Conservation (phyloP, 345 rosid species). For the Chamaenerion angustifolium region DNA sequence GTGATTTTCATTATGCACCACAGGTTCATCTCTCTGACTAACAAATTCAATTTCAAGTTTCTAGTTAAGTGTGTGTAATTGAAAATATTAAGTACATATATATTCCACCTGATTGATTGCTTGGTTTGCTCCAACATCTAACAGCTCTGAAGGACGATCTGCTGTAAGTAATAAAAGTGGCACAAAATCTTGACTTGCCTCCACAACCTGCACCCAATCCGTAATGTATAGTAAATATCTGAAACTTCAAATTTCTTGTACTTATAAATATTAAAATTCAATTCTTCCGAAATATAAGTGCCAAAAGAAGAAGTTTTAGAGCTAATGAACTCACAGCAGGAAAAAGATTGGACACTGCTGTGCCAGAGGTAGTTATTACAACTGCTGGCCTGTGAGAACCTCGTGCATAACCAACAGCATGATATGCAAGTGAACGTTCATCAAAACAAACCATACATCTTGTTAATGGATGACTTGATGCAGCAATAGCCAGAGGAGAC, state of each 20-base stretch:
- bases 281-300: background rate
- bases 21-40: too few species aligned
- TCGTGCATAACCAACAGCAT: conserved; percentile 83
- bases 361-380: conserved; percentile 86
- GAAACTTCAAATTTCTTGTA: background rate
- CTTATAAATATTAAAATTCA: too few species aligned
- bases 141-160: conserved; percentile 97
- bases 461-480: conserved; percentile 60
- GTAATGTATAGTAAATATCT: background rate
- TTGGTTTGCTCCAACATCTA: conserved; percentile 85
- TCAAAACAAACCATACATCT: conserved; percentile 80
- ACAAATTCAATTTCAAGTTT: too few species aligned
- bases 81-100: background rate
- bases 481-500: conserved; percentile 87
- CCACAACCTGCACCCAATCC: conserved; percentile 54
- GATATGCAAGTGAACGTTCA: conserved; percentile 92
- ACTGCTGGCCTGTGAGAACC: conserved; percentile 77
- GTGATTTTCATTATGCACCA: too few species aligned
- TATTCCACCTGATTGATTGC: conserved; percentile 66
- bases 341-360: conserved; percentile 95
- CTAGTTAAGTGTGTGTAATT: too few species aligned
- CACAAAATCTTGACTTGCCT: conserved; percentile 91
- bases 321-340: conserved; percentile 68
- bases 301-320: background rate
- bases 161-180: conserved; percentile 83